A percentile compares a stretch with the other conserved stretches of the same genome.
Conservation (phyloP, 179 eudicot genomes). For the Spinacia oleracea region DNA sequence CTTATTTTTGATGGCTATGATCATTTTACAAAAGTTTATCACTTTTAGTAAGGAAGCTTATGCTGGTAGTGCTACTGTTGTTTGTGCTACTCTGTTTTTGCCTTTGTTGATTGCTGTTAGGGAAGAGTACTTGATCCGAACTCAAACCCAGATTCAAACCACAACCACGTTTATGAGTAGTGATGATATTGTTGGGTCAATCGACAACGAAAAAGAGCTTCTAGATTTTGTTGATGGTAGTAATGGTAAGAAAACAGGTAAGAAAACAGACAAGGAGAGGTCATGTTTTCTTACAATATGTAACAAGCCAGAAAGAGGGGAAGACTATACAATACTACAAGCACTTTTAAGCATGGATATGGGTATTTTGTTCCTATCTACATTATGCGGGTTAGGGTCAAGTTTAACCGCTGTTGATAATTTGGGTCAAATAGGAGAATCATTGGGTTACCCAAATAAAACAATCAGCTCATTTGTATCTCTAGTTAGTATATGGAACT, state of each 20-base stretch:
- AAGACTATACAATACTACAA: constrained; percentile 66
- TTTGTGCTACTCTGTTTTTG: constrained; percentile 23
- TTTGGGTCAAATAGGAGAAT: constrained; percentile 73
- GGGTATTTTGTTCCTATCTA: constrained; percentile 55
- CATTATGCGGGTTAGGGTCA: constrained; percentile 65
- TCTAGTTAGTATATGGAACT: constrained; percentile 70
- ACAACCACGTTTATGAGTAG: no score
- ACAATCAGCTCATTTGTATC: constrained; percentile 64
- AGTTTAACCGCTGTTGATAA: constrained; percentile 69
- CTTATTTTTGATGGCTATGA: constrained; percentile 27
- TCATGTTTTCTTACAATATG: constrained; percentile 43
- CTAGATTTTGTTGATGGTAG: neutral
- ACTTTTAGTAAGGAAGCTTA: constrained; percentile 3
- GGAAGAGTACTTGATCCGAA: constrained; percentile 21
- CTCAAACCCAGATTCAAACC: neutral
- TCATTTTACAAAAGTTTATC: constrained; percentile 14
- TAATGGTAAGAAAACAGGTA: neutral
- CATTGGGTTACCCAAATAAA: constrained; percentile 58
- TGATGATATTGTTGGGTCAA: neutral
- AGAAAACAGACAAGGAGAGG: constrained; percentile 3
- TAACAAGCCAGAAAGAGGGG: constrained; percentile 64
- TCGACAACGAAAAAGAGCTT: neutral
- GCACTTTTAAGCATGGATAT: constrained; percentile 66
- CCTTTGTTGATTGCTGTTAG: constrained; percentile 21
- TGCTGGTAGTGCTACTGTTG: constrained; percentile 23